Conservation (phyloP, 2,329 filamentous ascomycete species). For the Emericellopsis atlantica region DNA sequence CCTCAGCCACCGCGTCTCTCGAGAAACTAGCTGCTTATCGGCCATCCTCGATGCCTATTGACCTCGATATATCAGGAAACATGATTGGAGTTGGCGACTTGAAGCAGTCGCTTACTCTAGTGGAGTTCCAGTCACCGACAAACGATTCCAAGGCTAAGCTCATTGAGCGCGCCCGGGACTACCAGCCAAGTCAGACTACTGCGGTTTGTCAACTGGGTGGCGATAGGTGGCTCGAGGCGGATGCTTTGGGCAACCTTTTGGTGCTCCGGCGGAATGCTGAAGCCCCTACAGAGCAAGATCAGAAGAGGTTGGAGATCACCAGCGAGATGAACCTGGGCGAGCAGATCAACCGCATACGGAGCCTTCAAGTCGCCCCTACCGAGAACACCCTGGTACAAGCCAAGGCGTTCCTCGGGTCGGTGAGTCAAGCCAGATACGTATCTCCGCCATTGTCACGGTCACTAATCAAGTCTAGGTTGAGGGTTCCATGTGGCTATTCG, state of each 20-base stretch:
- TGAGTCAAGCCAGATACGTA: constrained; percentile 28
- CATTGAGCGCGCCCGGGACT: constrained; percentile 66
- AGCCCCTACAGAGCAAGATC: constrained; percentile 65
- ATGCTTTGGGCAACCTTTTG: constrained; percentile 78
- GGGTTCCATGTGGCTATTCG: constrained; percentile 83
- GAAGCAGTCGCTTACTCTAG: constrained; percentile 80
- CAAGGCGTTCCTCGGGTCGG: constrained; percentile 78
- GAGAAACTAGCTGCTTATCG: constrained; percentile 65
- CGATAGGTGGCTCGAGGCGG: constrained; percentile 69
- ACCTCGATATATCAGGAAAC: constrained; percentile 61
- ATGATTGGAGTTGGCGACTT: constrained; percentile 78
- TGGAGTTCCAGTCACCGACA: constrained; percentile 53
- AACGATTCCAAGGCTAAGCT: constrained; percentile 49
- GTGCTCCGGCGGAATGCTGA: constrained; percentile 63
- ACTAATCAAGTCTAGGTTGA: constrained; percentile 44
- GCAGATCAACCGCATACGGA: constrained; percentile 80
- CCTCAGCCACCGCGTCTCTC: constrained; percentile 42
- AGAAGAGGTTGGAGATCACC: constrained; percentile 55
- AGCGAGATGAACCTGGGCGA: constrained; percentile 82
- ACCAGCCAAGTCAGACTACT: constrained; percentile 71
- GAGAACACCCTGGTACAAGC: constrained; percentile 60
- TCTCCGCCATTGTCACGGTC: neutral
- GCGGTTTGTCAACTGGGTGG: constrained; percentile 60
- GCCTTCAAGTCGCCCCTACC: constrained; percentile 54
- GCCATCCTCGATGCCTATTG: constrained; percentile 72